Percentiles rank a stretch among this genome's conserved stretches.
These are phyloP conservation scores for Nepenthes gracilis DNA, from an alignment of 148 eudicot genomes.

Conservation along the genomic window DNA sequence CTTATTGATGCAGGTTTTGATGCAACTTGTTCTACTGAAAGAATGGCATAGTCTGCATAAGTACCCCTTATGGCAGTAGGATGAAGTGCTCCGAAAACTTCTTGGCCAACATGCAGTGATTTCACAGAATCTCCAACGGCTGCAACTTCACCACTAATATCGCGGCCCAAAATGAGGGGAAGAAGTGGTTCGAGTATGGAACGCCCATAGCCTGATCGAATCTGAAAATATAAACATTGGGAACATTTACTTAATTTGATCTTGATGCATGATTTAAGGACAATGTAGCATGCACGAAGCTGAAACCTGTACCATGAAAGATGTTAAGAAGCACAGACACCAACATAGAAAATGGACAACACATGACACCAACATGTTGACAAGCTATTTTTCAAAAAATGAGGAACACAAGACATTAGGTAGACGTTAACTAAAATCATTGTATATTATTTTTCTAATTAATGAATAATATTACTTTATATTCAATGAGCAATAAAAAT, in stretches of 20 bases:
- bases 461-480: too few relatives aligned
- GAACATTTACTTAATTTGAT: slow-evolving; percentile 3
- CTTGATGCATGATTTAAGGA: background rate
- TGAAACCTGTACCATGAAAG: background rate
- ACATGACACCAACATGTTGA: too few relatives aligned
- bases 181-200: slow-evolving; percentile 71
- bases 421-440: too few relatives aligned
- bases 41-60: slow-evolving; percentile 85
- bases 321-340: too few relatives aligned
- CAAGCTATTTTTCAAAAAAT: too few relatives aligned
- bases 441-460: too few relatives aligned
- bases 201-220: slow-evolving; percentile 95
- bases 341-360: too few relatives aligned
- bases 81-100: slow-evolving; percentile 93
- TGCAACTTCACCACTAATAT: slow-evolving; percentile 94
- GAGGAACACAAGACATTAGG: too few relatives aligned
- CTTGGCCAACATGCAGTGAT: slow-evolving; percentile 66
- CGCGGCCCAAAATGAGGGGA: slow-evolving; percentile 94
- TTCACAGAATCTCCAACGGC: slow-evolving; percentile 67
- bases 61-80: slow-evolving; percentile 99
- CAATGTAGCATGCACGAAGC: background rate
- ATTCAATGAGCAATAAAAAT: too few relatives aligned
- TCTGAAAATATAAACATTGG: slow-evolving; percentile 38
- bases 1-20: slow-evolving; percentile 53
- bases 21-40: slow-evolving; percentile 62